Conservation (phyloP, 2,329 filamentous ascomycete genomes). For the Ambrosiella beaveri region DNA sequence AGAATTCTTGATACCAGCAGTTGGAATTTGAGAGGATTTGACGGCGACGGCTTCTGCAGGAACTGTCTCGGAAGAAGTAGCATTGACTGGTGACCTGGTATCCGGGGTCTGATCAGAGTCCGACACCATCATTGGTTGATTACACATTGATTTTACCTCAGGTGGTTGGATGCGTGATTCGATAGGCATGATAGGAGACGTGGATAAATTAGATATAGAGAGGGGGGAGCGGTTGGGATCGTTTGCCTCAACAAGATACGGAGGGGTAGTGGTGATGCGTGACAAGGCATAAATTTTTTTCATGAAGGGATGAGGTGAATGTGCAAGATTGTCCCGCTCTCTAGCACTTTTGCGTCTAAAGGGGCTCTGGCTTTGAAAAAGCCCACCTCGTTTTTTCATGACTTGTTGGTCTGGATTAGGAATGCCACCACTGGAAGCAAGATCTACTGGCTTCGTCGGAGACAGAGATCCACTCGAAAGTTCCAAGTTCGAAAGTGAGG, state of each 20-base stretch:
- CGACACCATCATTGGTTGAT: no score
- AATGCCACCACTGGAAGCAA: slow-evolving; percentile 28
- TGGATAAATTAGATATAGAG: no score
- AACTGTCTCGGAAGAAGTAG: no score
- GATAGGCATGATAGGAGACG: no score
- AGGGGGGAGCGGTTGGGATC: no score
- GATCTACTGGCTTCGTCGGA: slow-evolving; percentile 43
- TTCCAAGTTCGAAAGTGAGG: slow-evolving; percentile 75
- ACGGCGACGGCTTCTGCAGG: no score
- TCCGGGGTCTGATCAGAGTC: no score
- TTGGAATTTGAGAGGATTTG: no score
- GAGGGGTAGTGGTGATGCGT: not conserved
- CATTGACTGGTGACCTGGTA: no score
- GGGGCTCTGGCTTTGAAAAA: slow-evolving; percentile 84
- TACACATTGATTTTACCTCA: no score
- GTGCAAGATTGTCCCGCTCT: slow-evolving; percentile 24
- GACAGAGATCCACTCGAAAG: slow-evolving; percentile 51
- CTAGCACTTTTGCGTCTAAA: slow-evolving; percentile 87
- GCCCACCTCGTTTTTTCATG: slow-evolving; percentile 58
- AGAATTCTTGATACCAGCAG: no score
- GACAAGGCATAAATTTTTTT: not conserved
- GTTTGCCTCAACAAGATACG: not conserved
- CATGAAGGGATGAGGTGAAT: slow-evolving; percentile 2
- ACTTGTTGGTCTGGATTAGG: slow-evolving; percentile 56
- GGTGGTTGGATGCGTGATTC: no score